Percentiles rank a stretch among this genome's conserved stretches.
phyloP scores from a whole-genome alignment of 805 yeast species.

The Wickerhamomyces canadensis region DNA sequence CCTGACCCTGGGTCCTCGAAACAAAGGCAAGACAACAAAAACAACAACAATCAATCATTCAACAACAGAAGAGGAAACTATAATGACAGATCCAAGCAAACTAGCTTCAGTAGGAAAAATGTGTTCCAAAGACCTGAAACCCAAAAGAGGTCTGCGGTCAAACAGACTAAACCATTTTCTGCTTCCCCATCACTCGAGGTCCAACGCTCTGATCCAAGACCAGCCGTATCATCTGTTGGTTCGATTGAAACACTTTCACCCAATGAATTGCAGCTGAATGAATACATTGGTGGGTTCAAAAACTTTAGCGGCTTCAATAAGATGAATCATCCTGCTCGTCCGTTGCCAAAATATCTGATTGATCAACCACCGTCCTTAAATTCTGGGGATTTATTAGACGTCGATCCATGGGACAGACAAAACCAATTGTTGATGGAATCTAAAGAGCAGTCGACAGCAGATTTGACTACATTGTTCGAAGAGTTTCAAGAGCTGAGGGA shows the following conservation, averaged over 20 bases:
- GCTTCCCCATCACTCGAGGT: neutral
- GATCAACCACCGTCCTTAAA: conserved; percentile 32
- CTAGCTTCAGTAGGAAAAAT: conserved; percentile 14
- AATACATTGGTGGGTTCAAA: conserved; percentile 21
- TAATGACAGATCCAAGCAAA: neutral
- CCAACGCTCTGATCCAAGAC: neutral
- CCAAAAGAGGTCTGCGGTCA: conserved; percentile 1
- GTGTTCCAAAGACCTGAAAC: conserved; percentile 14
- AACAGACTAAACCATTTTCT: neutral
- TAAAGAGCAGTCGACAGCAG: conserved; percentile 47
- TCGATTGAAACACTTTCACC: neutral
- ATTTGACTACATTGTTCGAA: conserved; percentile 69
- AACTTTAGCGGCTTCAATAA: conserved; percentile 1
- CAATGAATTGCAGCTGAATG: conserved; percentile 11
- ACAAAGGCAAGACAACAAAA: neutral
- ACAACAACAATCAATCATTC: neutral
- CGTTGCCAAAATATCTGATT: conserved; percentile 30
- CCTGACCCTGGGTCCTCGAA: conserved; percentile 1
- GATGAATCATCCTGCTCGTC: conserved; percentile 17
- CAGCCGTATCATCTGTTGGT: neutral
- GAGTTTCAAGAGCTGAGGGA: conserved; percentile 70
- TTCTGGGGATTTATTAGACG: conserved; percentile 20
- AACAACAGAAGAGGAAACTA: neutral
- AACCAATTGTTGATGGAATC: conserved; percentile 60
- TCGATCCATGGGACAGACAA: conserved; percentile 65